These are phyloP conservation scores for Pichia sp. DNA, from an alignment of 1,139 yeast species.

Conservation along the genomic window DNA sequence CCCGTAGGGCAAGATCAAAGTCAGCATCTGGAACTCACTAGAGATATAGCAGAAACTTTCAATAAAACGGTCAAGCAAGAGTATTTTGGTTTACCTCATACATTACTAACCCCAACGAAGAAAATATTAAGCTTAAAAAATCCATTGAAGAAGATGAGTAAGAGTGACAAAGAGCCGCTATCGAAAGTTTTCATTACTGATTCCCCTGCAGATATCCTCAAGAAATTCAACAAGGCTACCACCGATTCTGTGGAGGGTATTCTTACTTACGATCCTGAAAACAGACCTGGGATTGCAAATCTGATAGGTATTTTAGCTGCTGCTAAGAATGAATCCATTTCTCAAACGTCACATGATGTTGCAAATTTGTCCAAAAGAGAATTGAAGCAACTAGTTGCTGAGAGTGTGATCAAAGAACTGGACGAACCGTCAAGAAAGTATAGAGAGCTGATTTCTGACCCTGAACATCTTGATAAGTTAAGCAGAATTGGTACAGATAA, in stretches of 20 bases:
- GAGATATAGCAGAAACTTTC: constrained; percentile 65
- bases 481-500: constrained; percentile 50
- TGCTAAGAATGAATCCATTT: constrained; percentile 38
- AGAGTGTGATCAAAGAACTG: constrained; percentile 53
- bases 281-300: constrained; percentile 88
- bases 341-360: constrained; percentile 39
- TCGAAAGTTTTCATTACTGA: constrained; percentile 72
- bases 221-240: constrained; percentile 65
- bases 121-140: constrained; percentile 72
- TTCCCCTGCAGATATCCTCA: constrained; percentile 48
- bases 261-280: constrained; percentile 57
- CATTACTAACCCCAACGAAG: constrained; percentile 71
- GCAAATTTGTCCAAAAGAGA: constrained; percentile 41
- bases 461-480: constrained; percentile 44
- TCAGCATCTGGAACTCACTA: constrained; percentile 84
- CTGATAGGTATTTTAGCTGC: constrained; percentile 73
- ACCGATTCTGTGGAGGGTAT: constrained; percentile 79
- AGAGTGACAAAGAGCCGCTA: constrained; percentile 70
- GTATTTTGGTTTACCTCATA: constrained; percentile 62
- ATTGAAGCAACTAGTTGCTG: constrained; percentile 65
- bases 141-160: constrained; percentile 86
- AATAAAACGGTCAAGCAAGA: constrained; percentile 38
- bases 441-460: constrained; percentile 46
- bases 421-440: constrained; percentile 50
- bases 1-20: constrained; percentile 97